These are phyloP conservation scores for Botrytis galanthina DNA, from an alignment of 2,329 filamentous ascomycete species.

Conservation along the genomic window DNA sequence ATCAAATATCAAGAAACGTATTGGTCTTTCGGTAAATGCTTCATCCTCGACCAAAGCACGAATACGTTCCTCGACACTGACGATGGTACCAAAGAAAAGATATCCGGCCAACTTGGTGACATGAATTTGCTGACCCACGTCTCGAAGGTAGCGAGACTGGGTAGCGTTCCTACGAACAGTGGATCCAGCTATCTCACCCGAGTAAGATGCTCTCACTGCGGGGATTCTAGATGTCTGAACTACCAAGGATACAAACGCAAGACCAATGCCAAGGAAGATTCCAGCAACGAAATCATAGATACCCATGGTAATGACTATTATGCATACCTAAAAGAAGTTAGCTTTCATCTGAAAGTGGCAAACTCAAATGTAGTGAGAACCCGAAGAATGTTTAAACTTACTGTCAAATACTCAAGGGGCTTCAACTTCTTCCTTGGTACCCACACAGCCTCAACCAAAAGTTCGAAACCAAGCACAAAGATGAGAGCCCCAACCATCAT, in stretches of 20 bases:
- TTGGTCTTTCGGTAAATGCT: constrained; percentile 71
- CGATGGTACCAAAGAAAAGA: constrained; percentile 98
- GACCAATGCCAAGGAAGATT: constrained; percentile 84
- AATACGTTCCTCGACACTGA: constrained; percentile 88
- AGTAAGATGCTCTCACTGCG: constrained; percentile 86
- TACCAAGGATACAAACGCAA: constrained; percentile 88
- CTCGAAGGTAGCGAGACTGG: constrained; percentile 80
- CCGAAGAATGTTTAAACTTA: constrained; percentile 40
- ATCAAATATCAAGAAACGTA: constrained; percentile 87
- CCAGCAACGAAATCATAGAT: constrained; percentile 95
- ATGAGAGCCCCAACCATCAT: constrained; percentile 97
- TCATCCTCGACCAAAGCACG: constrained; percentile 79
- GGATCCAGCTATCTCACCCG: constrained; percentile 83
- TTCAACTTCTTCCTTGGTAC: constrained; percentile 87
- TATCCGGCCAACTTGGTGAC: constrained; percentile 91
- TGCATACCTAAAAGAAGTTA: constrained; percentile 58
- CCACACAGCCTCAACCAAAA: constrained; percentile 84
- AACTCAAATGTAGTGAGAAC: not conserved
- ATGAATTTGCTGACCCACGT: constrained; percentile 84
- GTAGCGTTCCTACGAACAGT: constrained; percentile 89
- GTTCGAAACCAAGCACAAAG: constrained; percentile 89
- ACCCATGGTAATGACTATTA: constrained; percentile 93
- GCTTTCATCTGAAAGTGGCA: constrained; percentile 8
- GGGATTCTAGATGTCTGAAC: constrained; percentile 88
- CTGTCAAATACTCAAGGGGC: constrained; percentile 82